A percentile compares a stretch with the other conserved stretches of the same genome.
These are phyloP conservation scores for Amphicarpaea edgeworthii DNA, from an alignment of 306 rosid genomes.

Conservation along the genomic window DNA sequence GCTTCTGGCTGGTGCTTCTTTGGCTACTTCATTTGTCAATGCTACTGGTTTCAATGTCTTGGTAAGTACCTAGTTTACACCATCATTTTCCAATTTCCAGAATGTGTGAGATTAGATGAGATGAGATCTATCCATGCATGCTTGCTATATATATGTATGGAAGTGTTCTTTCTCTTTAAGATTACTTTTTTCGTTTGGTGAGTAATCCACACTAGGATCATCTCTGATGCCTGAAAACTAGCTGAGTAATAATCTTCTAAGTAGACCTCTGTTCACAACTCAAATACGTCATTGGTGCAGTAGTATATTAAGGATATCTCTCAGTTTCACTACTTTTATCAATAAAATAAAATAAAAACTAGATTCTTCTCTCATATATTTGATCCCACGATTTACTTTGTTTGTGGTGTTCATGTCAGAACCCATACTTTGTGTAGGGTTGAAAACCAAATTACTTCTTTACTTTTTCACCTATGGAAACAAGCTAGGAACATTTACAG, in stretches of 20 bases:
- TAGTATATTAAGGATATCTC: not conserved
- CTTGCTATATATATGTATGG: not conserved
- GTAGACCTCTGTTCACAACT: not conserved
- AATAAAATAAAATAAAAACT: too few relatives aligned
- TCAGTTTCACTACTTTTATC: not conserved
- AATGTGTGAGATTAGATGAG: not conserved
- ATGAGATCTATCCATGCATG: not conserved
- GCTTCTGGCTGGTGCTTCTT: conserved; percentile 49
- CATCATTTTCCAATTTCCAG: not conserved
- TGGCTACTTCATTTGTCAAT: conserved; percentile 46
- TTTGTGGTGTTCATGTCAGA: not conserved
- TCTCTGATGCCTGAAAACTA: too few relatives aligned
- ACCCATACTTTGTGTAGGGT: not conserved
- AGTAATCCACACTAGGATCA: too few relatives aligned
- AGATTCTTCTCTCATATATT: too few relatives aligned
- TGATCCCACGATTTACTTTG: too few relatives aligned
- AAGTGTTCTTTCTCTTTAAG: not conserved
- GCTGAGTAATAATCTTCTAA: too few relatives aligned
- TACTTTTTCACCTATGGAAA: too few relatives aligned
- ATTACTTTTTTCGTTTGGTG: not conserved
- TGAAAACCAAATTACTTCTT: too few relatives aligned
- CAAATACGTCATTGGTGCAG: not conserved
- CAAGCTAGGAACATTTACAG: too few relatives aligned
- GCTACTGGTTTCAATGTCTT: conserved; percentile 45
- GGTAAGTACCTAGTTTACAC: conserved; percentile 39